Percentiles rank a stretch among this genome's conserved stretches.
Conservation (phyloP, 306 rosid genomes). For the Glycine tomentella region DNA sequence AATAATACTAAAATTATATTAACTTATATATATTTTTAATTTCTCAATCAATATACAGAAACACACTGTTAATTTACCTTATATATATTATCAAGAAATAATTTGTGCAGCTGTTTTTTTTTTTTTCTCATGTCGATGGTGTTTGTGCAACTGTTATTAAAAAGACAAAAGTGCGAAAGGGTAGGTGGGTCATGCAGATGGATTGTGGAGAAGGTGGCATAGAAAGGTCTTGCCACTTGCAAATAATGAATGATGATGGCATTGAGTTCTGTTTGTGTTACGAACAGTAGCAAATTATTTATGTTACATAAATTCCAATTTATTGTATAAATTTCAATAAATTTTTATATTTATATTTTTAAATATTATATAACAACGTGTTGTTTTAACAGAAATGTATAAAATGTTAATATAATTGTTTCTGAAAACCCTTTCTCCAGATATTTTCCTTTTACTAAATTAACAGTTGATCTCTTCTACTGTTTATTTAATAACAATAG, state of each 20-base stretch:
- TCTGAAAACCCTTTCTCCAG: neutral
- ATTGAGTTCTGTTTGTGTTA: slow-evolving; percentile 41
- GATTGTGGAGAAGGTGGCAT: slow-evolving; percentile 72
- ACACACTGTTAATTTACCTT: no score
- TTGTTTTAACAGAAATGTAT: no score
- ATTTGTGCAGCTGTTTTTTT: neutral
- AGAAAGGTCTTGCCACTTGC: slow-evolving; percentile 66
- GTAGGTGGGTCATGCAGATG: slow-evolving; percentile 63
- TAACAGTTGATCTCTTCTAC: slow-evolving; percentile 30
- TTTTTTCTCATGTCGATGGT: neutral
- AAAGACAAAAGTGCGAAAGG: slow-evolving; percentile 46
- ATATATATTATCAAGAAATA: neutral
- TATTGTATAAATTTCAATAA: neutral
- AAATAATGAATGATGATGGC: slow-evolving; percentile 55
- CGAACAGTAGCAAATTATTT: no score
- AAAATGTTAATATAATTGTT: neutral
- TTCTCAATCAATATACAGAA: no score
- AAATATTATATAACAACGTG: no score
- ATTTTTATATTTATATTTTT: no score
- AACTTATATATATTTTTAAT: no score
- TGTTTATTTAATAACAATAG: no score
- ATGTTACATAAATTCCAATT: neutral
- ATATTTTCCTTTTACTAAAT: neutral
- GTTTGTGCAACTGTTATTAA: slow-evolving; percentile 41
- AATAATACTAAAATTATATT: no score